These are phyloP conservation scores for Talaromyces trachyspermus DNA, from an alignment of 495 filamentous ascomycete genomes.

Conservation along the genomic window DNA sequence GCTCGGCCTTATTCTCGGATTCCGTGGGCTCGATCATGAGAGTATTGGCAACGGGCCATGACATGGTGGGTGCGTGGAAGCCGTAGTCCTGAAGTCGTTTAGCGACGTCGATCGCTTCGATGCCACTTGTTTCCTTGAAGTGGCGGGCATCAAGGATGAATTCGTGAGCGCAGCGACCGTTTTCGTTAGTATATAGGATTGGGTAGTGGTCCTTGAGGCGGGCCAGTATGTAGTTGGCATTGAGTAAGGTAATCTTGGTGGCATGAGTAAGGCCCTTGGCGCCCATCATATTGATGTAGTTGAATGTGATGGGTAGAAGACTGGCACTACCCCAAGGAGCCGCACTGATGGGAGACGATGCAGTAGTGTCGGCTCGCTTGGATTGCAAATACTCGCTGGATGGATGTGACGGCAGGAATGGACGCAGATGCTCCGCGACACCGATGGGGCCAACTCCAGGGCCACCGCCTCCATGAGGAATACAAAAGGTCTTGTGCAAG, in stretches of 20 bases:
- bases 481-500: conserved; percentile 98
- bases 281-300: conserved; percentile 98
- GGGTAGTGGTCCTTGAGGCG: conserved; percentile 83
- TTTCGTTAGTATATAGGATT: conserved; percentile 86
- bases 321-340: conserved; percentile 88
- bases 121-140: conserved; percentile 76
- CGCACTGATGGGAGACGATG: conserved; percentile 65
- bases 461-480: conserved; percentile 93
- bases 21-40: conserved; percentile 99
- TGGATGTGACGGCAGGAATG: conserved; percentile 73
- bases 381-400: conserved; percentile 47
- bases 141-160: conserved; percentile 89
- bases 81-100: conserved; percentile 98
- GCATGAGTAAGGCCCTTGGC: conserved; percentile 84
- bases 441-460: conserved; percentile 95
- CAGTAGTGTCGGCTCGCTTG: conserved; percentile 48
- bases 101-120: conserved; percentile 95
- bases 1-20: conserved; percentile 85
- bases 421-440: conserved; percentile 72
- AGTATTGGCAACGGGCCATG: conserved; percentile 92
- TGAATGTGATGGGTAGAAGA: conserved; percentile 95
- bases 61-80: conserved; percentile 98
- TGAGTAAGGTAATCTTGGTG: conserved; percentile 88
- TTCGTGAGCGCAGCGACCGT: conserved; percentile 90
- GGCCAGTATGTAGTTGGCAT: conserved; percentile 95